Conservation (phyloP, 2,329 filamentous ascomycete genomes). For the Zalaria sp. region DNA sequence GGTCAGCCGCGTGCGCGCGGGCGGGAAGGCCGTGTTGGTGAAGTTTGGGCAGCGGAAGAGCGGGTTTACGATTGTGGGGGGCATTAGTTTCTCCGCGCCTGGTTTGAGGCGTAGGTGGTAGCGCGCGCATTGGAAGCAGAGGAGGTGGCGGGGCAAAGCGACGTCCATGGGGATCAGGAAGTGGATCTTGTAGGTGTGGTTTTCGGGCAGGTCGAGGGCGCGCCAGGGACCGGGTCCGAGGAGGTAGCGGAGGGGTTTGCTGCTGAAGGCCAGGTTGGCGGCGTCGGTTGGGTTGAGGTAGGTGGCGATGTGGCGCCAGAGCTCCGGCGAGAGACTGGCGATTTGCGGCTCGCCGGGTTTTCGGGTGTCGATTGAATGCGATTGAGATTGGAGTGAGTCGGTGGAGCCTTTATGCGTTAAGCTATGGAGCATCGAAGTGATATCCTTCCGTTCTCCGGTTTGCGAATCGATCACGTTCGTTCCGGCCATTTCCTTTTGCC, state of each 20-base stretch:
- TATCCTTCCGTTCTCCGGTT: slow-evolving; percentile 13
- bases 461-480: slow-evolving; percentile 6
- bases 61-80: slow-evolving; percentile 40
- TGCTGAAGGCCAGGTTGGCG: slow-evolving; percentile 35
- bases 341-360: slow-evolving; percentile 24
- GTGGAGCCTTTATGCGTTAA: slow-evolving; percentile 21
- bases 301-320: slow-evolving; percentile 32
- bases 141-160: slow-evolving; percentile 39
- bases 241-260: slow-evolving; percentile 29
- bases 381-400: slow-evolving; percentile 18
- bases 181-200: slow-evolving; percentile 30
- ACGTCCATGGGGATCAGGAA: slow-evolving; percentile 40
- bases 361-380: slow-evolving; percentile 6
- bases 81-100: slow-evolving; percentile 39
- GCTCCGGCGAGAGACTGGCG: slow-evolving; percentile 26
- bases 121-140: slow-evolving; percentile 43
- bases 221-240: slow-evolving; percentile 27
- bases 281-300: slow-evolving; percentile 31
- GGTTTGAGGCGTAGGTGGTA: slow-evolving; percentile 41
- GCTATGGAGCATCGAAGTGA: slow-evolving; percentile 23
- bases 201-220: slow-evolving; percentile 25
- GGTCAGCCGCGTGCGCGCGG: slow-evolving; percentile 34
- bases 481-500: neutral
- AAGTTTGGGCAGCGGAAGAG: slow-evolving; percentile 42
- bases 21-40: slow-evolving; percentile 34